Conservation (phyloP, 768 basidiomycete genomes). For the Pleurotus djamor region DNA sequence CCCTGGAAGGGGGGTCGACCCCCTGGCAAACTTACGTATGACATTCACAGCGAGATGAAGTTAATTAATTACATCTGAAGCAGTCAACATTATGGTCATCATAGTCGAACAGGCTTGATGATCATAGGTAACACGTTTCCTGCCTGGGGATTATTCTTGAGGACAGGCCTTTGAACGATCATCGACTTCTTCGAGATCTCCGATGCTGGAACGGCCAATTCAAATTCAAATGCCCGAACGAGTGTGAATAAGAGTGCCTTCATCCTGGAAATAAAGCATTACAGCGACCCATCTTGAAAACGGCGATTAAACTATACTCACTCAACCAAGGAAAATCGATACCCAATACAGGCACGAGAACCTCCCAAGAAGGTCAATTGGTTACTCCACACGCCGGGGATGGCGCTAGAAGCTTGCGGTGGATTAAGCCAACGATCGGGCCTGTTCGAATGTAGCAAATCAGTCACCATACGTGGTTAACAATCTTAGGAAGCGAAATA, state of each 20-base stretch:
- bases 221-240: constrained; percentile 51
- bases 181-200: constrained; percentile 36
- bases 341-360: constrained; percentile 47
- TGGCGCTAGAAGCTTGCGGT: constrained; percentile 25
- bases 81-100: no score
- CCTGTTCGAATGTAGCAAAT: constrained; percentile 19
- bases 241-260: constrained; percentile 48
- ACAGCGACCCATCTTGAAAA: neutral
- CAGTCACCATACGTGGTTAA: neutral
- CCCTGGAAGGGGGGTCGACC: no score
- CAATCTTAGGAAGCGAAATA: constrained; percentile 18
- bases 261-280: constrained; percentile 18
- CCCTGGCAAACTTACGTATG: no score
- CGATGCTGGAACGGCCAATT: constrained; percentile 45
- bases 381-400: constrained; percentile 49
- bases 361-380: constrained; percentile 48
- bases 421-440: constrained; percentile 48
- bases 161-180: constrained; percentile 43
- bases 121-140: constrained; percentile 44
- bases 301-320: constrained; percentile 18
- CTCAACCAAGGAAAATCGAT: constrained; percentile 49
- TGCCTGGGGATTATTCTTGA: constrained; percentile 32
- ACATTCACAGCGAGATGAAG: no score
- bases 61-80: no score
- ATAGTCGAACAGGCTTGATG: constrained; percentile 19